Percentiles rank a stretch among this genome's conserved stretches.
Evolutionary conservation across 2,329 filamentous ascomycete genomes (phyloP).

Genomic region (Zelopaecilomyces penicillatus): DNA sequence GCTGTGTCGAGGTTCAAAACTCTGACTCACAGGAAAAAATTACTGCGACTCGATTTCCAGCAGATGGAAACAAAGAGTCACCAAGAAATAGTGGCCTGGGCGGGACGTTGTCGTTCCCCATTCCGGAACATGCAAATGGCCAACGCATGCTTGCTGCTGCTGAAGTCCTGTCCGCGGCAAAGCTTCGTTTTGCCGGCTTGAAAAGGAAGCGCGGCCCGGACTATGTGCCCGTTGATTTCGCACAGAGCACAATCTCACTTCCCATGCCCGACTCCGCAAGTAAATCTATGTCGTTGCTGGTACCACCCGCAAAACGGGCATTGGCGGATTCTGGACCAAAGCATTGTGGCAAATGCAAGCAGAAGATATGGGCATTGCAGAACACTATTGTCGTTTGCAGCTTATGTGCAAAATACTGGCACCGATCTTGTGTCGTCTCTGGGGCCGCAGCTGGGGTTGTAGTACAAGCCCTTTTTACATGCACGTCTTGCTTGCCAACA

Average conservation of each 20-base stretch:
- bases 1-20: no score
- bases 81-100: no score
- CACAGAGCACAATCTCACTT: slow-evolving; percentile 23
- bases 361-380: background rate
- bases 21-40: no score
- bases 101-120: slow-evolving; percentile 8
- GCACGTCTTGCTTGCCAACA: slow-evolving; percentile 11
- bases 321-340: background rate
- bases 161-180: background rate
- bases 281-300: background rate
- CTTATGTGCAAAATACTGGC: slow-evolving; percentile 17
- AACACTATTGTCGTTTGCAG: slow-evolving; percentile 13
- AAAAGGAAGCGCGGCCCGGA: slow-evolving; percentile 23
- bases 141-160: background rate
- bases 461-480: slow-evolving; percentile 10
- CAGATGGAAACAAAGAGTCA: no score
- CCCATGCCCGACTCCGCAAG: slow-evolving; percentile 10
- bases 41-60: no score
- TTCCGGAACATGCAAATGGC: background rate
- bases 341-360: slow-evolving; percentile 13
- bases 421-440: slow-evolving; percentile 16
- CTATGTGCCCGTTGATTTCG: slow-evolving; percentile 19
- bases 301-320: background rate
- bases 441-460: slow-evolving; percentile 3
- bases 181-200: slow-evolving; percentile 2